These are phyloP conservation scores for Lachnellula hyalina DNA, from an alignment of 2,329 filamentous ascomycete genomes.

Conservation along the genomic window DNA sequence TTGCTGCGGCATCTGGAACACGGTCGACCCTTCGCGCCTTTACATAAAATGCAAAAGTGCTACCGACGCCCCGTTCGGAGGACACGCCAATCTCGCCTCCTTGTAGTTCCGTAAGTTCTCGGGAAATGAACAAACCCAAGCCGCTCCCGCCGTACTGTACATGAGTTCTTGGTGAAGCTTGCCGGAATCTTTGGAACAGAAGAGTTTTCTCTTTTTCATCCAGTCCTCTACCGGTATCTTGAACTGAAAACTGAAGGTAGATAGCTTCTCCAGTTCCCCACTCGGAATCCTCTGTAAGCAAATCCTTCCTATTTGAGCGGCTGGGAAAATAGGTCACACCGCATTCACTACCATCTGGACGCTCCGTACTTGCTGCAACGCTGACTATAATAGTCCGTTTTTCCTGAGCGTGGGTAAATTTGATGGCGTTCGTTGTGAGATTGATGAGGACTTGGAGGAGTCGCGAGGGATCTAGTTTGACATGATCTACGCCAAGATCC, in stretches of 20 bases:
- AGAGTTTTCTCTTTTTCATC: slow-evolving; percentile 65
- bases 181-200: slow-evolving; percentile 74
- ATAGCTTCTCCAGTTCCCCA: slow-evolving; percentile 70
- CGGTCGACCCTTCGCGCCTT: slow-evolving; percentile 20
- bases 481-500: slow-evolving; percentile 62
- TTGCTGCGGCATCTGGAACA: slow-evolving; percentile 12
- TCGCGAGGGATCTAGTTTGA: slow-evolving; percentile 69
- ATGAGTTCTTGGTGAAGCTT: slow-evolving; percentile 75
- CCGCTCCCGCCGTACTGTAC: slow-evolving; percentile 77
- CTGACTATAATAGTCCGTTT: slow-evolving; percentile 44
- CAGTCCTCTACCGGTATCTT: slow-evolving; percentile 72
- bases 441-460: slow-evolving; percentile 80
- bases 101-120: slow-evolving; percentile 72
- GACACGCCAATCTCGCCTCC: slow-evolving; percentile 75
- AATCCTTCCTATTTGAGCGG: slow-evolving; percentile 26
- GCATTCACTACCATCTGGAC: slow-evolving; percentile 44
- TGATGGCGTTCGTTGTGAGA: slow-evolving; percentile 74
- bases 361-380: slow-evolving; percentile 26
- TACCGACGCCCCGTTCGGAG: slow-evolving; percentile 61
- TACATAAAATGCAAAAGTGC: slow-evolving; percentile 71
- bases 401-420: slow-evolving; percentile 67
- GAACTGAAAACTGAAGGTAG: slow-evolving; percentile 67
- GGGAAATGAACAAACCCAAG: slow-evolving; percentile 73
- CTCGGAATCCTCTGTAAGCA: slow-evolving; percentile 28
- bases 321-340: slow-evolving; percentile 32